Evolutionary conservation across 2,329 filamentous ascomycete species (phyloP), one percentile per base, ranked within the genome.

Genomic region (Sphaerulina populicola): DNA sequence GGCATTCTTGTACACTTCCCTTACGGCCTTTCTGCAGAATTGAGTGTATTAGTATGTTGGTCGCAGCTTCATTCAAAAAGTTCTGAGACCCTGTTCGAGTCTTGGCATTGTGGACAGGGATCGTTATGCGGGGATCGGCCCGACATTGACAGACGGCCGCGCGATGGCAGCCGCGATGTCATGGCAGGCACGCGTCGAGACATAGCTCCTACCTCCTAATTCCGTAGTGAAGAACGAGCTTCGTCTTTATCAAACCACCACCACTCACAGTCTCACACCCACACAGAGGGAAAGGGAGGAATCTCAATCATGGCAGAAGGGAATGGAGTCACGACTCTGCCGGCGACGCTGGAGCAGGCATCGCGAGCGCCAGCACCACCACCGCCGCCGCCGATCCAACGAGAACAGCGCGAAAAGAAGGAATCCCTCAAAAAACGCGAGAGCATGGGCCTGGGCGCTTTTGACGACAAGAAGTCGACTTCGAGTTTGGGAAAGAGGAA

Each of bases 1-100:
- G 89, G 88, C 90, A 95, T 47, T 3, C 12, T 52, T 37, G 27
- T 18, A 4, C 10, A 23, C 10, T 41, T 21, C 3, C 11, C 23
- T 27, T 27, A 27, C 23, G 3, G 5, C 23, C 23, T 27, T 35
- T 52, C 36, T 38, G 23, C 11, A 14, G 6, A 6, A 1, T 27
- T 41, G 15, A 5, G 15, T 37, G 14, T 15, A 33, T 12, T 33
- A 23, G 15, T 31, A 35, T 31, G 14, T 7, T 29, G 23, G 36
- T 15, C 31, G n/a, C 29, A 21, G 23, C 23, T 11, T 39, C 37
- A 23, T 31, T 35, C 29, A 47, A 47, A 47, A 47, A 38, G 44
- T 47, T 47, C 44, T 38, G 39, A 35, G 36, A 47, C 44, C 35
- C 44, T 47, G 23, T 21, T 33, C 33, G 29, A 38, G 29, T 43